Percentiles rank a stretch among this genome's conserved stretches.
phyloP scores from a whole-genome alignment of 2,329 filamentous ascomycete genomes.

The Fusarium chuoi region DNA sequence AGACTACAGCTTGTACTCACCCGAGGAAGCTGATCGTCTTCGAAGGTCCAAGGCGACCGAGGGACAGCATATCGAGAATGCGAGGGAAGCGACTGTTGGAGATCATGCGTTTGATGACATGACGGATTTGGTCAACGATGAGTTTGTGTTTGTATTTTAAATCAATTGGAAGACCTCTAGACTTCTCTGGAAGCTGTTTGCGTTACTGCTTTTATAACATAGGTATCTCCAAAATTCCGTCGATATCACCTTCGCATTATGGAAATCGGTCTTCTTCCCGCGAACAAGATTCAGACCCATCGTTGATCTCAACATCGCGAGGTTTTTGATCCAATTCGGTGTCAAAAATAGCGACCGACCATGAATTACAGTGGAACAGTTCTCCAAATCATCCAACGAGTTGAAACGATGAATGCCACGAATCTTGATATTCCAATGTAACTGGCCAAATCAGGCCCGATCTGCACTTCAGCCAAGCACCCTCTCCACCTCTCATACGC shows the following conservation, averaged over 20 bases:
- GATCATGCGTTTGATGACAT: slow-evolving; percentile 29
- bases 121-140: slow-evolving; percentile 38
- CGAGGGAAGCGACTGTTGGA: background rate
- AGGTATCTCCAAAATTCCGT: fast-evolving
- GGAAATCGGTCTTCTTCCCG: background rate
- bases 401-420: background rate
- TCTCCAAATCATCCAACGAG: background rate
- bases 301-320: background rate
- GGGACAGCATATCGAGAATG: background rate
- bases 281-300: background rate
- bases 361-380: slow-evolving; percentile 2
- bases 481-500: slow-evolving; percentile 15
- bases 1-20: slow-evolving; percentile 51
- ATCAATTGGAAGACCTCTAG: fast-evolving
- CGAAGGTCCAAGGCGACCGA: slow-evolving; percentile 8
- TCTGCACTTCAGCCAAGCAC: slow-evolving; percentile 21
- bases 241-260: background rate
- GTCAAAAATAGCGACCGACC: background rate
- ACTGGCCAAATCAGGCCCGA: slow-evolving; percentile 14
- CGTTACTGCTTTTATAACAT: background rate
- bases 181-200: fast-evolving
- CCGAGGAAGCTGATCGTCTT: slow-evolving; percentile 54
- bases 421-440: slow-evolving; percentile 7
- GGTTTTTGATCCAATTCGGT: background rate
- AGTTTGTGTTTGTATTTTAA: slow-evolving; percentile 35